These are phyloP conservation scores for Dalbergia oliveri DNA, from an alignment of 306 rosid genomes.

Conservation along the genomic window DNA sequence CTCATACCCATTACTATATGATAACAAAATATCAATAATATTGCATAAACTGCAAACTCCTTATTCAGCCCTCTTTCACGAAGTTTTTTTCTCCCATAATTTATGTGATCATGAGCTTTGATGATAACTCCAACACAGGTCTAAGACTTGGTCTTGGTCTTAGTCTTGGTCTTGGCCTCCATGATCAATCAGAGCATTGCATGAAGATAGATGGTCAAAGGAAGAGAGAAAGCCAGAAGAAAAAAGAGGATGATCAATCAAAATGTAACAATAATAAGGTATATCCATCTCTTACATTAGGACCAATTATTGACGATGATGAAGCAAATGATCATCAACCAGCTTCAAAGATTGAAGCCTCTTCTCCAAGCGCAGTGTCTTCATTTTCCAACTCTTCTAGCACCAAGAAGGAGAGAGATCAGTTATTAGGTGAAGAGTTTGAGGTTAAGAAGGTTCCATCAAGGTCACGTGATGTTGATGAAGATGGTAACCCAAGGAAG, in stretches of 20 bases:
- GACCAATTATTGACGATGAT: conserved; percentile 56
- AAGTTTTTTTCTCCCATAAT: neutral
- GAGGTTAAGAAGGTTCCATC: conserved; percentile 47
- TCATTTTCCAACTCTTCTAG: conserved; percentile 78
- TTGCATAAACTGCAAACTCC: conserved; percentile 33
- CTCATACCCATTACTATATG: neutral
- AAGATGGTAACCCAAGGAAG: conserved; percentile 73
- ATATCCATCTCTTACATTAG: conserved; percentile 72
- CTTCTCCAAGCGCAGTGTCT: conserved; percentile 62
- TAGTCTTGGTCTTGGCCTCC: conserved; percentile 53
- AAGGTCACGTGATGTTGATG: conserved; percentile 56
- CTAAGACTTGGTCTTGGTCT: conserved; percentile 78
- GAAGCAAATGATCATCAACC: conserved; percentile 19
- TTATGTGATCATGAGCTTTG: conserved; percentile 59
- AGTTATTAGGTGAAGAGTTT: conserved; percentile 51
- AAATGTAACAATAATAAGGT: conserved; percentile 41
- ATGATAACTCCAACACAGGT: conserved; percentile 52
- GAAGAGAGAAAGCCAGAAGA: conserved; percentile 30
- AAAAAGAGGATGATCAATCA: conserved; percentile 46
- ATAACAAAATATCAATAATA: conserved; percentile 8
- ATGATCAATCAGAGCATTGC: conserved; percentile 27
- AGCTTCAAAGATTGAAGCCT: conserved; percentile 44
- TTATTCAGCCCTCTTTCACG: conserved; percentile 21
- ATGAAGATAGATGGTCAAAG: neutral
- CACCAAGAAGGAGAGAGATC: conserved; percentile 69